These are phyloP conservation scores for Sphaerobolus stellatus DNA, from an alignment of 1,284 basidiomycete genomes.

Conservation along the genomic window DNA sequence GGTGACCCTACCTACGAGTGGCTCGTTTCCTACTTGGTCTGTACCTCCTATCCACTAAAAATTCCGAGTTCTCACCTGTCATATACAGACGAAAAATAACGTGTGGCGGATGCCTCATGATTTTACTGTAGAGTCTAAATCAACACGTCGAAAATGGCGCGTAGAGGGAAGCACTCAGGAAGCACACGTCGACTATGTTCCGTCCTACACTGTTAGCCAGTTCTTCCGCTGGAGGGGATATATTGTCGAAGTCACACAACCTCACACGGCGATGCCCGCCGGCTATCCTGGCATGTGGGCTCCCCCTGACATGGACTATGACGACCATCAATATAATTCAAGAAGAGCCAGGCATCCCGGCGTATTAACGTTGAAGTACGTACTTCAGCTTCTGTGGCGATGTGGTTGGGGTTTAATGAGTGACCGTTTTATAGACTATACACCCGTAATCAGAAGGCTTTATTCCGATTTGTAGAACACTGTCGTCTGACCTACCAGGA, in stretches of 20 bases:
- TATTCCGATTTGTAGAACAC: conserved; percentile 47
- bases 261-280: background rate
- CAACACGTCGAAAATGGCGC: conserved; percentile 44
- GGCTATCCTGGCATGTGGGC: background rate
- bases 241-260: conserved; percentile 42
- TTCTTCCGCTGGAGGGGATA: conserved; percentile 51
- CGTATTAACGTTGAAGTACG: background rate
- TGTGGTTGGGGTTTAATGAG: background rate
- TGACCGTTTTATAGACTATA: conserved; percentile 39
- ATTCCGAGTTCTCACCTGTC: background rate
- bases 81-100: conserved; percentile 46
- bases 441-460: conserved; percentile 42
- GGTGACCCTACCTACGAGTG: conserved; percentile 53
- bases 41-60: conserved; percentile 13
- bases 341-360: background rate
- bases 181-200: conserved; percentile 44
- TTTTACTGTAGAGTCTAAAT: conserved; percentile 44
- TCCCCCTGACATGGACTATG: too few species aligned
- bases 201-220: conserved; percentile 44
- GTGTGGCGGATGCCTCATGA: conserved; percentile 50
- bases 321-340: too few species aligned
- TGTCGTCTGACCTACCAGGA: conserved; percentile 43
- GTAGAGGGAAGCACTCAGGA: conserved; percentile 22
- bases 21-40: conserved; percentile 46
- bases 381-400: background rate